A percentile compares a stretch with the other conserved stretches of the same genome.
Conservation (phyloP, 768 basidiomycete species). For the Leccinum sublutescens region DNA sequence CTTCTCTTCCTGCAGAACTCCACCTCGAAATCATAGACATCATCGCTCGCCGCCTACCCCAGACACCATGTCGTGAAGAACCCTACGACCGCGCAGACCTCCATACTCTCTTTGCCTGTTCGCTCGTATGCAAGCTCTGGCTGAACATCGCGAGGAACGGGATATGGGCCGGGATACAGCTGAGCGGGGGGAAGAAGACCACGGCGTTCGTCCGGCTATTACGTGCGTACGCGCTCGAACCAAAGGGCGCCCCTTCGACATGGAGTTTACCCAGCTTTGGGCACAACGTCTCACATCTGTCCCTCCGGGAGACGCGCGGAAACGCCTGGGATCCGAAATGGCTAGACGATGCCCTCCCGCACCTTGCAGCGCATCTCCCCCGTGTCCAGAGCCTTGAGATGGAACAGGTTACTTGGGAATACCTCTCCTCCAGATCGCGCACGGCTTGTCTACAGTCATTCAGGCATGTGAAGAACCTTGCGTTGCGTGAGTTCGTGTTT, state of each 20-base stretch:
- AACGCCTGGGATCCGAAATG: constrained; percentile 34
- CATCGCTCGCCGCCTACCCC: constrained; percentile 19
- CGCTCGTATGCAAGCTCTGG: constrained; percentile 34
- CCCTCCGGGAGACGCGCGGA: constrained; percentile 31
- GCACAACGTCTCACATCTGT: constrained; percentile 45
- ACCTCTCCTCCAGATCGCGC: constrained; percentile 29
- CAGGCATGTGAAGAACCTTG: constrained; percentile 19
- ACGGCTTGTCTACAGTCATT: constrained; percentile 26
- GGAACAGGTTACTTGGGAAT: constrained; percentile 34
- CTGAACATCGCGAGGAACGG: constrained; percentile 21
- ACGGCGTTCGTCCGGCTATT: constrained; percentile 22
- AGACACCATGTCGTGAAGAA: constrained; percentile 6
- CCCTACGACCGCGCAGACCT: constrained; percentile 19
- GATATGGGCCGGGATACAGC: constrained; percentile 26
- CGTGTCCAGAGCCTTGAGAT: constrained; percentile 26
- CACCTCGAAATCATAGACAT: constrained; percentile 31
- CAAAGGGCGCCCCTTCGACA: constrained; percentile 27
- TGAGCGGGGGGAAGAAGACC: constrained; percentile 19
- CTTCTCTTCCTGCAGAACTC: constrained; percentile 29
- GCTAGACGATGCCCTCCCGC: constrained; percentile 30
- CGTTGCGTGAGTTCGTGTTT: constrained; percentile 27
- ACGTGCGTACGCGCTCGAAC: constrained; percentile 12
- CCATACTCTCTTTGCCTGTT: constrained; percentile 22
- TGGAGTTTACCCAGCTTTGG: constrained; percentile 52
- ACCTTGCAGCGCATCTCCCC: constrained; percentile 20